phyloP scores from a whole-genome alignment of 208 protist species.

The Porcisia deanei region DNA sequence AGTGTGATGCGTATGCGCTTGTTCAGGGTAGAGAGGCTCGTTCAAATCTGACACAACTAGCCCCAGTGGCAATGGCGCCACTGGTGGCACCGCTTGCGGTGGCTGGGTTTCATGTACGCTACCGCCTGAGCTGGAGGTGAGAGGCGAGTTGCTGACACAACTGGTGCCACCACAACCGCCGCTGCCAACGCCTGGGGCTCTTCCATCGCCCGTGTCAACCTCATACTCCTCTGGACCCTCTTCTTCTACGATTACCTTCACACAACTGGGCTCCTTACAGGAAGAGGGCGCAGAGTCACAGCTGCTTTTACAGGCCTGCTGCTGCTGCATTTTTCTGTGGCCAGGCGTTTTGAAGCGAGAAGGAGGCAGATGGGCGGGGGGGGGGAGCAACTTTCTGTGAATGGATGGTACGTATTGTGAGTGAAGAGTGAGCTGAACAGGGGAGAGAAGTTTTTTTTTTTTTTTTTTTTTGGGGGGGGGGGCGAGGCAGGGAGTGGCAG shows the following conservation, averaged over 20 bases:
- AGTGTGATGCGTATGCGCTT: neutral
- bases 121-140: slow-evolving; percentile 9
- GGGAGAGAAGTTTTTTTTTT: neutral
- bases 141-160: slow-evolving; percentile 7
- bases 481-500: too few species aligned
- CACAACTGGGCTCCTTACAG: neutral
- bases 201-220: neutral
- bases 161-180: slow-evolving; percentile 2
- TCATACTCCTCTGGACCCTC: neutral
- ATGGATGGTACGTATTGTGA: neutral
- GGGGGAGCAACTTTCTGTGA: neutral
- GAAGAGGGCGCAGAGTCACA: neutral
- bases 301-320: neutral
- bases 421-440: neutral
- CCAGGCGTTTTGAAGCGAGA: neutral
- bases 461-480: neutral
- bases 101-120: slow-evolving; percentile 9
- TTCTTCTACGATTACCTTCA: slow-evolving; percentile 3
- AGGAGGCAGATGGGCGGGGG: neutral
- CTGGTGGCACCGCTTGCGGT: neutral
- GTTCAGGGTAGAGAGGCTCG: neutral
- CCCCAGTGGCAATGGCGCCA: neutral
- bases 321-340: neutral
- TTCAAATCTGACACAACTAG: neutral
- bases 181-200: neutral